A percentile compares a stretch with the other conserved stretches of the same genome.
Conservation (phyloP, 495 filamentous ascomycete species). For the Xylaria cubensis region DNA sequence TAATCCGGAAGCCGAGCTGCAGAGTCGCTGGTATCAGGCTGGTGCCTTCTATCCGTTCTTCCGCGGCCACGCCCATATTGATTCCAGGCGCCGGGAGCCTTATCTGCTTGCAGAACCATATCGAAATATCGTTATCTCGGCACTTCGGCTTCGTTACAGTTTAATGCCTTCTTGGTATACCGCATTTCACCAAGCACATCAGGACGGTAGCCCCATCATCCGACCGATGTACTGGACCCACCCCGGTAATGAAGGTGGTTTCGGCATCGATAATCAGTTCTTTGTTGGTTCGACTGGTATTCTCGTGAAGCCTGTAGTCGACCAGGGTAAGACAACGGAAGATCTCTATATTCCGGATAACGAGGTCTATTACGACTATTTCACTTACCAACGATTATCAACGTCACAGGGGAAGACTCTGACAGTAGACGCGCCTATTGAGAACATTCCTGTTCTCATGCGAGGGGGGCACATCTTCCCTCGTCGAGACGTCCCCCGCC, state of each 20-base stretch:
- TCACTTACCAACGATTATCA: conserved; percentile 76
- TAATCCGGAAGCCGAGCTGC: conserved; percentile 88
- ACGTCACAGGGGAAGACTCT: conserved; percentile 69
- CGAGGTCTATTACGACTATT: conserved; percentile 93
- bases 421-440: conserved; percentile 76
- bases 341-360: conserved; percentile 87
- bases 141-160: conserved; percentile 86
- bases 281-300: conserved; percentile 88
- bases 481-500: conserved; percentile 83
- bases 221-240: conserved; percentile 91
- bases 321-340: conserved; percentile 71
- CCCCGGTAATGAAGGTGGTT: conserved; percentile 83
- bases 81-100: conserved; percentile 90
- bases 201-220: conserved; percentile 84
- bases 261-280: conserved; percentile 90
- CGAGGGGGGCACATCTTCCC: conserved; percentile 91
- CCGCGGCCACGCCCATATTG: conserved; percentile 97
- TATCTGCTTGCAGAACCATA: conserved; percentile 88
- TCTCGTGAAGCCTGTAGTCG: conserved; percentile 84
- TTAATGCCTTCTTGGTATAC: conserved; percentile 96
- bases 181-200: conserved; percentile 86
- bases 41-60: conserved; percentile 99
- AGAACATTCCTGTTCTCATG: conserved; percentile 88
- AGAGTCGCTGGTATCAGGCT: conserved; percentile 94
- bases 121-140: conserved; percentile 82